A percentile compares a stretch with the other conserved stretches of the same genome.
Evolutionary conservation across 2,329 filamentous ascomycete genomes (phyloP).

Genomic region (Aspergillus sp.): DNA sequence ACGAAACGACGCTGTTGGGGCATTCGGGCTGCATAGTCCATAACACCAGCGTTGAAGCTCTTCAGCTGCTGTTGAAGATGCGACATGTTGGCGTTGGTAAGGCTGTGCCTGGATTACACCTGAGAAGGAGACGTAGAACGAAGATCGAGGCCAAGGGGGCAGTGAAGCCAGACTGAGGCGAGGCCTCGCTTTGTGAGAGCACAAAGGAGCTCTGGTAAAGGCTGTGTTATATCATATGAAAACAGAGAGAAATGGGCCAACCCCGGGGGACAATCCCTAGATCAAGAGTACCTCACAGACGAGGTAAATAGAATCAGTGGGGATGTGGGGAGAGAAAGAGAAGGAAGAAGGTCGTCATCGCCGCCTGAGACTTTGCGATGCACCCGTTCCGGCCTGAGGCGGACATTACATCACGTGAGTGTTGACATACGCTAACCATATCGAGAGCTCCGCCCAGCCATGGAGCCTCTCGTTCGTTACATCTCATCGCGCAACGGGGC

Average conservation of each 20-base stretch:
- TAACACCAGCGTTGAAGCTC: constrained; percentile 62
- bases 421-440: constrained; percentile 14
- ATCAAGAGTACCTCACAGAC: not conserved
- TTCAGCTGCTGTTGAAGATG: constrained; percentile 68
- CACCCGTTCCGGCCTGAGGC: not conserved
- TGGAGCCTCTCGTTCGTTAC: constrained; percentile 11
- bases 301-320: not conserved
- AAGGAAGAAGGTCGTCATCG: constrained; percentile 1
- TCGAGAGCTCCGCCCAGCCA: constrained; percentile 18
- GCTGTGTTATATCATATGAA: constrained; percentile 12
- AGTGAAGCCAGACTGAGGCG: constrained; percentile 10
- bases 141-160: not conserved
- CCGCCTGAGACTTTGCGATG: not conserved
- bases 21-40: constrained; percentile 66
- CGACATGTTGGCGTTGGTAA: constrained; percentile 53
- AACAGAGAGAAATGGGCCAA: constrained; percentile 1
- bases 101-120: not conserved
- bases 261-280: not conserved
- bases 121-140: not conserved
- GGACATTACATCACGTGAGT: constrained; percentile 10
- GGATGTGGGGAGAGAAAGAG: not conserved
- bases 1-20: constrained; percentile 54
- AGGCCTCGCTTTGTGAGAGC: constrained; percentile 18
- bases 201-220: constrained; percentile 14
- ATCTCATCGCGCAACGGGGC: constrained; percentile 14